Base-by-base conservation (phyloP, 441 rosid genomes). In the Eruca vesicaria region DNA sequence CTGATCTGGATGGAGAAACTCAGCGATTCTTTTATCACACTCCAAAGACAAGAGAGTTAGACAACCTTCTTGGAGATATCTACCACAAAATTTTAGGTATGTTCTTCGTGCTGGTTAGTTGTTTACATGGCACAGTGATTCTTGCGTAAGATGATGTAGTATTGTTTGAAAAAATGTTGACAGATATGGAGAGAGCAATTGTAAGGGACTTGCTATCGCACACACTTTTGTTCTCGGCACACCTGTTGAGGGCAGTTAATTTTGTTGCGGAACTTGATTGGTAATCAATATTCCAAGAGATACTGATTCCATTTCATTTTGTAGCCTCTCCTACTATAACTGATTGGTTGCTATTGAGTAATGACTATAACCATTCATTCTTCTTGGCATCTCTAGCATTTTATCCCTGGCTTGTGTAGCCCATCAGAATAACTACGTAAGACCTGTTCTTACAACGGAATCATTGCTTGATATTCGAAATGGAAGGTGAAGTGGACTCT, bases 191-290 rank as follows among this genome's bases (percentile, higher is more conserved):
- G 53, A 45, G 53, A 78, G 98, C 93, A 60, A 89, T 96, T 65
- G 82, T 83, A 63, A 85, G 99, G 85, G 99, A 90, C 83, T 82
- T 91, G 93, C 85, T 93, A 78, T 88, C 90, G 14, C 98, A 86
- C 78, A 77, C 89, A 63, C 88, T 79, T 80, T 78, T 81, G 35
- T 96, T 90, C 84, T 91, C 97, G 63, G 76, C 68, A 19, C 92
- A 88, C 84, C 82, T 96, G 66, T 85, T 88, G 32, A 87, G 82
- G 85, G 97, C 98, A 75, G 92, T 86, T 45, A 90, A 86, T 82
- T 96, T 96, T 81, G 84, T 84, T 11, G 93, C 99, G 61, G 97
- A 96, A 82, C 94, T 93, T 83, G 99, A 96, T 85, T 96, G 99
- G 99, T 93, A 85, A 82, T 82, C 33, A 60, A 52, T 58, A 69